These are phyloP conservation scores for Cystobasidiopsis lactophilus DNA, from an alignment of 768 basidiomycete genomes.

Conservation along the genomic window DNA sequence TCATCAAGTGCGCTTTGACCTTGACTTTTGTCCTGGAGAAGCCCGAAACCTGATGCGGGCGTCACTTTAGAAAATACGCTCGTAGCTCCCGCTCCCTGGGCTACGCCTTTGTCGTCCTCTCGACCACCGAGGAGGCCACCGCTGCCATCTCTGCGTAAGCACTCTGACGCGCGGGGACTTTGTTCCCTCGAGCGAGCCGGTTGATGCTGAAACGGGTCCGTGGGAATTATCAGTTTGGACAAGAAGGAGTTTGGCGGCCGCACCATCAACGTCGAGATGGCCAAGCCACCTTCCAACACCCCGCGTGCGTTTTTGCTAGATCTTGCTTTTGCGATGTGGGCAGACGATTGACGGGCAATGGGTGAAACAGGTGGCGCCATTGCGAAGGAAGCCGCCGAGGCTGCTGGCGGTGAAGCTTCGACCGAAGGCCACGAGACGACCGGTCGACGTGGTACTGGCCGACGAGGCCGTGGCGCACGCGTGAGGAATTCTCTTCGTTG, in stretches of 20 bases:
- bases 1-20: conserved; percentile 35
- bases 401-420: conserved; percentile 1
- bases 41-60: neutral
- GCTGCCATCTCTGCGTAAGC: conserved; percentile 45
- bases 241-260: conserved; percentile 75
- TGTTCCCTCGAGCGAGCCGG: too few species aligned
- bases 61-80: neutral
- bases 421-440: neutral
- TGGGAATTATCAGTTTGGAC: conserved; percentile 39
- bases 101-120: conserved; percentile 76
- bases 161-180: too few species aligned
- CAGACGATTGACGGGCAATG: neutral
- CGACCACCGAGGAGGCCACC: conserved; percentile 58
- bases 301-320: neutral
- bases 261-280: conserved; percentile 71
- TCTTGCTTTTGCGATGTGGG: neutral
- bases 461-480: neutral
- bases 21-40: too few species aligned
- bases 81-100: conserved; percentile 69
- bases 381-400: neutral
- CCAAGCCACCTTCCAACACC: conserved; percentile 38
- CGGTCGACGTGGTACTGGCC: neutral
- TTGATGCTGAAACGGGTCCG: too few species aligned
- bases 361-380: neutral
- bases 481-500: neutral